Base-by-base conservation (phyloP, 2,329 filamentous ascomycete genomes). In the Alternaria sp. region DNA sequence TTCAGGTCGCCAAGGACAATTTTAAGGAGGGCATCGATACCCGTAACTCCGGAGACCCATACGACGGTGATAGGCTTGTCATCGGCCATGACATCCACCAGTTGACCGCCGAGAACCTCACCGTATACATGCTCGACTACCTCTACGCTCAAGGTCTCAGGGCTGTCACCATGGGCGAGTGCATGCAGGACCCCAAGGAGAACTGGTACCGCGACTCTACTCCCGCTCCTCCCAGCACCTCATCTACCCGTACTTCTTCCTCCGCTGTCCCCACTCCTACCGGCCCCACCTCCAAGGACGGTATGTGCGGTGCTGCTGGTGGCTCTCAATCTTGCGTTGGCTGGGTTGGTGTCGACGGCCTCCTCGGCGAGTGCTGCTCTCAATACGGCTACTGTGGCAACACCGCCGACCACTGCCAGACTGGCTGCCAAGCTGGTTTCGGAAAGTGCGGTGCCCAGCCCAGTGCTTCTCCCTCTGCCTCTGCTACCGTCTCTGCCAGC, bases 81-180 rank as follows among this genome's bases (percentile, higher is more conserved):
- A 85, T 90, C 67, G 88, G 75, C 15, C 83, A 85, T 69, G 83
- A 85, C 62, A 84, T 84, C 45, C 81, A 84, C 65, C 64, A 81
- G 59, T 78, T 82, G 68, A 85, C 83, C 5, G 83, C 81, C 8
- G 68, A 78, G 40, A 78, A 79, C 63, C 73, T 85, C 30, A 82
- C 83, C 3, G 73, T 70, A 23, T 82, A 78, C 67, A 82, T 84
- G 76, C 82, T 85, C 45, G 72, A 81, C 17, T 74, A 70, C 45
- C 72, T 80, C 21, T 73, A 73, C 51, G 66, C 67, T 5, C 77
- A 80, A 54, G 79, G 79, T 49, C 84, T 79, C 76, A 77, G 76
- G 62, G 77, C 80, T 17, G 83, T 84, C 12, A 83, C 82, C 9
- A 75, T 85, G 26, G 83, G 83, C n/a, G 82, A 84, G 68, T 85